A percentile compares a stretch with the other conserved stretches of the same genome.
phyloP scores from a whole-genome alignment of 2,329 filamentous ascomycete genomes.

The Paraphaeosphaeria sporulosa region DNA sequence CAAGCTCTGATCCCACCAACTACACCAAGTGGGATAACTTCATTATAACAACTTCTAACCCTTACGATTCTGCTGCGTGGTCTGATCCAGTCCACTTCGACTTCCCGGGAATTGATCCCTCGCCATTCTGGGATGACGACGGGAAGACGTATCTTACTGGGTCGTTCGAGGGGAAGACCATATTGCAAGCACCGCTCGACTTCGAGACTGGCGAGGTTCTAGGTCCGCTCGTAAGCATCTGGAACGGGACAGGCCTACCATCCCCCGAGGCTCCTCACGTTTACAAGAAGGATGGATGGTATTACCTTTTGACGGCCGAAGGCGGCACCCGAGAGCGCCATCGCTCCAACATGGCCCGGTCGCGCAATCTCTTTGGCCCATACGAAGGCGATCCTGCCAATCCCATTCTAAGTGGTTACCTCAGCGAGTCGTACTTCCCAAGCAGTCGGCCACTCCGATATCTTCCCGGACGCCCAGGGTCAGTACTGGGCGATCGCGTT shows the following conservation, averaged over 20 bases:
- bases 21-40: too few relatives aligned
- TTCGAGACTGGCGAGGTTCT: constrained; percentile 31
- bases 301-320: constrained; percentile 45
- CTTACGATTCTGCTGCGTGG: too few relatives aligned
- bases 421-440: constrained; percentile 49
- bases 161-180: constrained; percentile 4
- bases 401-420: constrained; percentile 49
- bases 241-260: constrained; percentile 41
- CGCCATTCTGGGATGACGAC: constrained; percentile 63
- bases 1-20: too few relatives aligned
- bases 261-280: constrained; percentile 48
- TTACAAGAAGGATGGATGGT: constrained; percentile 42
- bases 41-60: too few relatives aligned
- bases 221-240: constrained; percentile 27
- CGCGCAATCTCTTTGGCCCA: constrained; percentile 44
- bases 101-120: constrained; percentile 60
- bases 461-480: constrained; percentile 32
- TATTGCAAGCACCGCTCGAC: constrained; percentile 24
- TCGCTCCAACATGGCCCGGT: constrained; percentile 47
- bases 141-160: constrained; percentile 35
- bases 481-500: constrained; percentile 38
- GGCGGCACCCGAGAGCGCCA: constrained; percentile 50
- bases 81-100: constrained; percentile 58
- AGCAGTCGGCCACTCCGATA: constrained; percentile 36
- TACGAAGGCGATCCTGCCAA: constrained; percentile 47